Percentiles rank a stretch among this genome's conserved stretches.
Conservation (phyloP, 108 stramenopile genomes). For the Conticribra guillardii region DNA sequence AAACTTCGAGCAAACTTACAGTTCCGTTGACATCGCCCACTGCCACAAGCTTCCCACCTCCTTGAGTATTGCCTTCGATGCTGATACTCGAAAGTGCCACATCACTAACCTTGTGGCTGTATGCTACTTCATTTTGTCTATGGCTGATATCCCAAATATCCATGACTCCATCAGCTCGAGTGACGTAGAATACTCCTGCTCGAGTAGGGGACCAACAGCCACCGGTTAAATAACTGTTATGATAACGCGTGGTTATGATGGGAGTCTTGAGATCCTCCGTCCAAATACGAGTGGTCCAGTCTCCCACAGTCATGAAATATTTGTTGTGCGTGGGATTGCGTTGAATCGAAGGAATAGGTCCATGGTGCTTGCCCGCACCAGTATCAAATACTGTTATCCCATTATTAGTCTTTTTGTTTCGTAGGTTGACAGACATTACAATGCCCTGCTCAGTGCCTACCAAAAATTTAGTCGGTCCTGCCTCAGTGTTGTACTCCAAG, state of each 20-base stretch:
- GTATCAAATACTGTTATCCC: conserved; percentile 82
- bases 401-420: conserved; percentile 83
- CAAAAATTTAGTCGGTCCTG: conserved; percentile 87
- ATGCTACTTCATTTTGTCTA: conserved; percentile 87
- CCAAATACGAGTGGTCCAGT: conserved; percentile 91
- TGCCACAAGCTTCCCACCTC: conserved; percentile 78
- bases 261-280: conserved; percentile 85
- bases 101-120: conserved; percentile 89
- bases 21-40: conserved; percentile 87
- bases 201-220: conserved; percentile 91
- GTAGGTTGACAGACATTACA: conserved; percentile 76
- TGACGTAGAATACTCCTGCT: conserved; percentile 90
- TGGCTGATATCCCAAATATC: conserved; percentile 91
- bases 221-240: conserved; percentile 72
- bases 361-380: conserved; percentile 84
- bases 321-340: conserved; percentile 86
- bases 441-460: conserved; percentile 92
- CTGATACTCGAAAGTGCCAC: conserved; percentile 69
- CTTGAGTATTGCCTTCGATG: conserved; percentile 67
- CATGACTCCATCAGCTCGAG: conserved; percentile 82
- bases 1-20: conserved; percentile 84
- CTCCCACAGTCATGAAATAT: conserved; percentile 90
- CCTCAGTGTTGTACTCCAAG: conserved; percentile 89
- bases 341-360: conserved; percentile 86
- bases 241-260: conserved; percentile 84